Conservation (phyloP, 495 filamentous ascomycete genomes). For the Antarctomyces pellizariae region DNA sequence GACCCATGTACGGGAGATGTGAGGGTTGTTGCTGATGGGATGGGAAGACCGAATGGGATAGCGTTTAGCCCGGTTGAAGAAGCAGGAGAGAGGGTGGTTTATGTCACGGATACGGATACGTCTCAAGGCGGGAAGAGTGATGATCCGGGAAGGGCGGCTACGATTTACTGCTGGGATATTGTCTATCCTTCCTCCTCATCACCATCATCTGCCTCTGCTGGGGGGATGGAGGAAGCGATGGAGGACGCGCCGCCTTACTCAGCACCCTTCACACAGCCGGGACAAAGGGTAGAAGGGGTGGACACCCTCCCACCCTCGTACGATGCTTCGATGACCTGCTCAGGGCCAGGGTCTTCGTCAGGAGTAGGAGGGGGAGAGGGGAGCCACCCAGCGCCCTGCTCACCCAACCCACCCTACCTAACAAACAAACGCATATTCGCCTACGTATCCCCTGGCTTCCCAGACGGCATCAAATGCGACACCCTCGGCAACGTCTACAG, state of each 20-base stretch:
- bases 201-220: too few species aligned
- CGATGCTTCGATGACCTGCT: too few species aligned
- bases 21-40: slow-evolving; percentile 29
- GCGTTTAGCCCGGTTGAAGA: slow-evolving; percentile 30
- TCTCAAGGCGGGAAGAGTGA: slow-evolving; percentile 9
- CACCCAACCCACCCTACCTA: slow-evolving; percentile 19
- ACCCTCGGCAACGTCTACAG: slow-evolving; percentile 34
- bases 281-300: too few species aligned
- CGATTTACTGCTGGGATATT: slow-evolving; percentile 3
- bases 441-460: slow-evolving; percentile 25
- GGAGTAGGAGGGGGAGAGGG: too few species aligned
- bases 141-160: slow-evolving; percentile 7
- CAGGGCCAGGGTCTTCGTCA: too few species aligned
- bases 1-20: slow-evolving; percentile 22
- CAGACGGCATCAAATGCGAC: slow-evolving; percentile 39
- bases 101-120: slow-evolving; percentile 30
- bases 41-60: slow-evolving; percentile 32
- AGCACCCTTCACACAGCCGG: too few species aligned
- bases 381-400: too few species aligned
- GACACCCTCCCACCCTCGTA: too few species aligned
- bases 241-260: too few species aligned
- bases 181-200: too few species aligned
- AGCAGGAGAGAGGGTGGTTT: slow-evolving; percentile 24
- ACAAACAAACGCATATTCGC: slow-evolving; percentile 30
- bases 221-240: too few species aligned